Conservation (phyloP, 2,329 filamentous ascomycete genomes). For the Trichoderma koningii region DNA sequence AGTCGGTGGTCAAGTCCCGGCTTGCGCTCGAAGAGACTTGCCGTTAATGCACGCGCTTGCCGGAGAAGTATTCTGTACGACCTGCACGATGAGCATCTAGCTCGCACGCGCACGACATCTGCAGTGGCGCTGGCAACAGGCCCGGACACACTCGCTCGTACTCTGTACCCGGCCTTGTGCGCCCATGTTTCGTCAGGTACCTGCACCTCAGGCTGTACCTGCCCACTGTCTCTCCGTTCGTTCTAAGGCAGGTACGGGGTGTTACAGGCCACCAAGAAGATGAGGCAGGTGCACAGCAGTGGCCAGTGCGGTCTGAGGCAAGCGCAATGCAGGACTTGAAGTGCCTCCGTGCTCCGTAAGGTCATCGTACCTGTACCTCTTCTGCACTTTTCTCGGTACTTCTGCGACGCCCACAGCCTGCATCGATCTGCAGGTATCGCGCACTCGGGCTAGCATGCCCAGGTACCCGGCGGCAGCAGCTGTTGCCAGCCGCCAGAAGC, state of each 20-base stretch:
- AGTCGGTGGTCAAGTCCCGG: slow-evolving; percentile 23
- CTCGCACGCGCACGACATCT: not conserved
- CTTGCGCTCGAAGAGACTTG: slow-evolving; percentile 1
- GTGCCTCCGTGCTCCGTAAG: not conserved
- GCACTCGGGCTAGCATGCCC: not conserved
- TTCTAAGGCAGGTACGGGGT: slow-evolving; percentile 16
- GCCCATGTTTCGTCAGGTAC: too few species aligned
- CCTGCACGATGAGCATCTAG: not conserved
- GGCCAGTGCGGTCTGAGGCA: not conserved
- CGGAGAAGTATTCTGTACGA: not conserved
- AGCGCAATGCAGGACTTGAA: slow-evolving; percentile 1
- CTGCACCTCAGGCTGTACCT: too few species aligned
- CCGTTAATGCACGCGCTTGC: not conserved
- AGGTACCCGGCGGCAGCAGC: not conserved
- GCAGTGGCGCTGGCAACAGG: not conserved
- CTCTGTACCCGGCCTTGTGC: not conserved
- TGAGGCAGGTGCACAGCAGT: slow-evolving; percentile 11
- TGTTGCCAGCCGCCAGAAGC: slow-evolving; percentile 7
- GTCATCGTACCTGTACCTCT: not conserved
- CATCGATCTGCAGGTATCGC: not conserved
- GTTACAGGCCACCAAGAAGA: slow-evolving; percentile 2
- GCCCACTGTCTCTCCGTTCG: too few species aligned
- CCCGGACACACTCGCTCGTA: not conserved
- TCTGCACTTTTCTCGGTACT: too few species aligned
- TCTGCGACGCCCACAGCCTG: too few species aligned